Percentiles rank a stretch among this genome's conserved stretches.
phyloP scores from a whole-genome alignment of 164 flowering plant genomes.

The Annona squamosa region DNA sequence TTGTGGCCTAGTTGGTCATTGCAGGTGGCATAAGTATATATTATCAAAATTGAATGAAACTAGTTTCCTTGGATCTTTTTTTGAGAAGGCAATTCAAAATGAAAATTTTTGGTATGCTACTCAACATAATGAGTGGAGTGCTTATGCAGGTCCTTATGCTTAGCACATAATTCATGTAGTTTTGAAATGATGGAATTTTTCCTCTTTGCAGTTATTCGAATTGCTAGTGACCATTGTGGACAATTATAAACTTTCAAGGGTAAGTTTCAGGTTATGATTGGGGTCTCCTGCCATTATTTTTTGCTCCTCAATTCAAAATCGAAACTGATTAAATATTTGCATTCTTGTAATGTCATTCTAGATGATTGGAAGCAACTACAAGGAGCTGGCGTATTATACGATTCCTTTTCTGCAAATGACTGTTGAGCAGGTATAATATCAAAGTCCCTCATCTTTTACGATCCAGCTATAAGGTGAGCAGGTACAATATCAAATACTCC shows the following conservation, averaged over 20 bases:
- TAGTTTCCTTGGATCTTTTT: too few relatives aligned
- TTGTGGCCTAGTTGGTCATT: neutral
- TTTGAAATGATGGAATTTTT: neutral
- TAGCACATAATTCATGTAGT: too few relatives aligned
- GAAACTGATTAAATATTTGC: neutral
- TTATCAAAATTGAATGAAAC: too few relatives aligned
- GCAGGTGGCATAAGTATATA: neutral
- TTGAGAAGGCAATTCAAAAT: too few relatives aligned
- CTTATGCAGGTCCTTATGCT: too few relatives aligned
- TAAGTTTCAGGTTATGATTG: slow-evolving; percentile 13
- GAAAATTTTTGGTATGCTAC: too few relatives aligned
- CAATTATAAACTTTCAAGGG: slow-evolving; percentile 56
- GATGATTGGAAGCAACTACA: slow-evolving; percentile 52
- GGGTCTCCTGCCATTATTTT: neutral
- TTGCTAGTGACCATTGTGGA: slow-evolving; percentile 74
- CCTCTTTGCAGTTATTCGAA: slow-evolving; percentile 65
- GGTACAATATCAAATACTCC: slow-evolving; percentile 29
- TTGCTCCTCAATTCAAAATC: neutral
- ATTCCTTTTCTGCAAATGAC: slow-evolving; percentile 85
- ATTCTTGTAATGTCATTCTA: slow-evolving; percentile 15
- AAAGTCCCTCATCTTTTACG: neutral
- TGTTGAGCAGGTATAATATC: slow-evolving; percentile 65
- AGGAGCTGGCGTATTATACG: slow-evolving; percentile 73
- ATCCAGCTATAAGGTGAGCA: slow-evolving; percentile 44
- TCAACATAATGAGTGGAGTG: too few relatives aligned